Percentiles rank a stretch among this genome's conserved stretches.
Evolutionary conservation across 352 stramenopile genomes (phyloP).

Genomic region (Phytophthora nicotianae): DNA sequence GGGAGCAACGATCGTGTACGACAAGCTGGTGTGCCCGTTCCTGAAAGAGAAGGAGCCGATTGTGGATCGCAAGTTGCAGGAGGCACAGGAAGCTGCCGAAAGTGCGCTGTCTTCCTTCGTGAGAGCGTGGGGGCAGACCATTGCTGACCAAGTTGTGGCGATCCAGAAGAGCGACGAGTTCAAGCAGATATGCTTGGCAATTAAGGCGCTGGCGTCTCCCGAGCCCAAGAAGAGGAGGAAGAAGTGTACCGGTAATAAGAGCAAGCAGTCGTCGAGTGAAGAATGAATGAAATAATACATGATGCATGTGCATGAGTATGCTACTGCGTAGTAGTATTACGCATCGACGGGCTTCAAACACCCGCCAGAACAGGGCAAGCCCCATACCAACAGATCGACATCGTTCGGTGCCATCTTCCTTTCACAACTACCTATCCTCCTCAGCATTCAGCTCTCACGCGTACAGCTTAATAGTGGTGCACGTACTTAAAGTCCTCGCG

Average conservation of each 20-base stretch:
- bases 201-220: slow-evolving; percentile 31
- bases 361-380: slow-evolving; percentile 10
- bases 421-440: slow-evolving; percentile 27
- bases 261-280: slow-evolving; percentile 34
- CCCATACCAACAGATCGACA: slow-evolving; percentile 21
- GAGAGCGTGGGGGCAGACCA: slow-evolving; percentile 49
- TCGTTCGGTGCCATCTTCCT: slow-evolving; percentile 20
- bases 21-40: slow-evolving; percentile 58
- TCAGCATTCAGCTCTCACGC: slow-evolving; percentile 8
- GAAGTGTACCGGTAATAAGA: slow-evolving; percentile 19
- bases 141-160: slow-evolving; percentile 50
- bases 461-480: slow-evolving; percentile 72
- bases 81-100: slow-evolving; percentile 51
- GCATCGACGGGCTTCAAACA: slow-evolving; percentile 21
- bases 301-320: slow-evolving; percentile 29
- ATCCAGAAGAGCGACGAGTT: slow-evolving; percentile 65
- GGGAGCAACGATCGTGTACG: slow-evolving; percentile 74
- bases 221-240: slow-evolving; percentile 34
- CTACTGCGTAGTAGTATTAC: slow-evolving; percentile 20
- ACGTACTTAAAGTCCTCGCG: slow-evolving; percentile 88
- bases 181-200: slow-evolving; percentile 47
- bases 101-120: slow-evolving; percentile 57
- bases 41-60: slow-evolving; percentile 76
- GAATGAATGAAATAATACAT: slow-evolving; percentile 42
- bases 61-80: slow-evolving; percentile 67